phyloP scores from a whole-genome alignment of 164 flowering plant genomes.

The Aristolochia contorta region DNA sequence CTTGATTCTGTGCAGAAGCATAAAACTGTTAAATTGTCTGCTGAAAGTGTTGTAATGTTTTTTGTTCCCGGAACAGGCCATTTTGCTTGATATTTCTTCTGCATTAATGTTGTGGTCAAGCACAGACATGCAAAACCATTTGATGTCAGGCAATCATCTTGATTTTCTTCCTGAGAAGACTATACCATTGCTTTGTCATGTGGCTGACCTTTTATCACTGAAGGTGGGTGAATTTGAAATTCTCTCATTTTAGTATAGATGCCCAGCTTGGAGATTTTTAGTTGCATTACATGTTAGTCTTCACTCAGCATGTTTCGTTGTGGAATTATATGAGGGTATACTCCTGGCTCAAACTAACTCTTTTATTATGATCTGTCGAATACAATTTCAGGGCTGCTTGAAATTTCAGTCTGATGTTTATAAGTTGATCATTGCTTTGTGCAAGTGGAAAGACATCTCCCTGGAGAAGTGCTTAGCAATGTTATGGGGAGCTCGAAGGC shows the following conservation, averaged over 20 bases:
- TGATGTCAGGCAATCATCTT: constrained; percentile 19
- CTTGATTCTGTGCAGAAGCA: too few species aligned
- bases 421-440: constrained; percentile 43
- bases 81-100: constrained; percentile 44
- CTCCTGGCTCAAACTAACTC: not conserved
- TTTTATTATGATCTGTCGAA: not conserved
- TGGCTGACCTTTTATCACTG: constrained; percentile 62
- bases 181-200: constrained; percentile 40
- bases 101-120: constrained; percentile 54
- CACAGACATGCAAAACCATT: constrained; percentile 15
- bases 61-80: constrained; percentile 29
- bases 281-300: not conserved
- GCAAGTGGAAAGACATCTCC: constrained; percentile 37
- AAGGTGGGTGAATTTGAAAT: constrained; percentile 38
- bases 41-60: not conserved
- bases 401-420: constrained; percentile 36
- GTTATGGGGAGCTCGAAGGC: constrained; percentile 72
- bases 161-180: constrained; percentile 26
- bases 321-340: not conserved
- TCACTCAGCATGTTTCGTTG: not conserved
- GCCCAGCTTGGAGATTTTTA: not conserved
- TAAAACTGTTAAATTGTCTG: not conserved
- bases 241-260: not conserved
- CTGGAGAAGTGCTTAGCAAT: constrained; percentile 32
- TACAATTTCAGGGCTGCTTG: constrained; percentile 43